Evolutionary conservation across 1,284 basidiomycete species (phyloP), one percentile per base, ranked within the genome.

Genomic region (Grifola frondosa): DNA sequence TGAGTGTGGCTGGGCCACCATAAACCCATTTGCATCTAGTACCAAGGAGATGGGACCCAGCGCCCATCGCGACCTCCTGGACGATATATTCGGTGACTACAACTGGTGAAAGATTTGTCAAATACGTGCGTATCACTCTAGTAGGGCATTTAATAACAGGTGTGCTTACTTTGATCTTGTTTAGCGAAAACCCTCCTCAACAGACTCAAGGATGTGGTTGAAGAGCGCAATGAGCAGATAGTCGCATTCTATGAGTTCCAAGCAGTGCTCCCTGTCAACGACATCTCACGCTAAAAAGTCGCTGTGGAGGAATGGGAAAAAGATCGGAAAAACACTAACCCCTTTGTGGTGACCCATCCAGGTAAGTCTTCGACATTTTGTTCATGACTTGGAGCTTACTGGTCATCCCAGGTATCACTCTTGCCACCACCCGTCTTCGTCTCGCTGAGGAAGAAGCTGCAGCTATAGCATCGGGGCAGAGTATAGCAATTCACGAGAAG

Each of bases 21-120:
- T 31, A 3, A 44, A 44, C 21, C 28, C 17, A 6, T 30, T 31
- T 23, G 37, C 29, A 3, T 12, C 29, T 6, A 32, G 30, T 19
- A 44, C 37, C 4, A 36, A 37, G 20, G 42, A 44, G 17, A 44
- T 44, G 37, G 42, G 42, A 2, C 35, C 42, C 12, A 37, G 42
- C 6, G 25, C 37, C 3, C 42, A 37, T 11, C 29, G 20, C 16
- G 38, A 40, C 12, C 19, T 33, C 12, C 30, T 40, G 12, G 30
- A 40, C 17, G 38, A 40, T 23, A 22, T 30, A 8, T 40, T 31
- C 16, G 38, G 38, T 6, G 29, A 31, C 13, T 30, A 31, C 30
- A 40, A 40, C 29, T 40, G 38, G 38, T 20, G 38, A 3, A 40
- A 40, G 30, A 26, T 33, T 5, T 21, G 11, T 11, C 16, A 32